Evolutionary conservation across 73 alveolate genomes (phyloP), one percentile per base, ranked within the genome.

Genomic region (Blepharisma stoltei): DNA sequence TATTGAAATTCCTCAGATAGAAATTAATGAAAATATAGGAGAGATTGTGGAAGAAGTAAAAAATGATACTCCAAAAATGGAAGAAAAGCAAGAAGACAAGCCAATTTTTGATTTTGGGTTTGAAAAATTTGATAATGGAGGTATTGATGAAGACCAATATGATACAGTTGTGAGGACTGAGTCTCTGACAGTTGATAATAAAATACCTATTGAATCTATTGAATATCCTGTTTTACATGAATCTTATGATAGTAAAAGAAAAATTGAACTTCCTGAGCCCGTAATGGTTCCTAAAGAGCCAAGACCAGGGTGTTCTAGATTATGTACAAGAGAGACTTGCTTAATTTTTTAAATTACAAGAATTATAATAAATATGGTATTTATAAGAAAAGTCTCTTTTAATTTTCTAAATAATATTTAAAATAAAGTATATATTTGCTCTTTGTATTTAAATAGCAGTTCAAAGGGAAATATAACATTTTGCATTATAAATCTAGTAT

Each of bases 211-310:
- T 14, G 66, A 52, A 52, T 20, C 66, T 52, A 4, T 52, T 52
- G 23, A 52, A 52, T 14, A 52, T 20, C 23, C 23, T 52, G 23
- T 4, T 1, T 11, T 11, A 2, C n/a, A 11, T 52, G 66, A 11
- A 60, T 14, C 14, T 60, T 20, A 14, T 18, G 73, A 60, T 2
- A 25, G 49, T 60, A 14, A 18, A 8, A 60, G 18, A 25, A 25
- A 60, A 60, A 60, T 60, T 60, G 73, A 60, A 14, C 14, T 60
- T 20, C 73, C 73, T 60, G 49, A 60, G 5, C 37, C 14, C 2
- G n/a, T 4, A 9, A 5, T 20, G 37, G 46, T 20, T 60, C 49
- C 14, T 14, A 60, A 60, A 25, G 38, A 32, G 41, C 41, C 37
- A 0, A n/a, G 73, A 2, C 46, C 23, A 14, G 73, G 73, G 5